Conservation (phyloP, 1,284 basidiomycete species). For the Sphagnurus paluster region DNA sequence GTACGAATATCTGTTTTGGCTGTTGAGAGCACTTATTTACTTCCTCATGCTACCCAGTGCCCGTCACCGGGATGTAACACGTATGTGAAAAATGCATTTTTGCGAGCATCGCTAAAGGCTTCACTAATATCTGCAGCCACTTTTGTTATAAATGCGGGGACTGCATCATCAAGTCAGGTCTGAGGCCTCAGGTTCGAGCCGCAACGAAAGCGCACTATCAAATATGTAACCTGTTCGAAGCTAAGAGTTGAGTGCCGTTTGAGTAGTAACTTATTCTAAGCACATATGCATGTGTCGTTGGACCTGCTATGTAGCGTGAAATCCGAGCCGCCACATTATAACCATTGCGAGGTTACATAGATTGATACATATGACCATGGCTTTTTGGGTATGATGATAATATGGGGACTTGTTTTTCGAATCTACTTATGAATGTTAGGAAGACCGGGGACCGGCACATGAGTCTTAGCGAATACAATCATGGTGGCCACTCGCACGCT, state of each 20-base stretch:
- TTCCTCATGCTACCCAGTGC: conserved; percentile 41
- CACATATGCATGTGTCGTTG: too few species aligned
- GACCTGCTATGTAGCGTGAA: too few species aligned
- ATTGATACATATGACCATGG: too few species aligned
- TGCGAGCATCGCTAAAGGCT: neutral
- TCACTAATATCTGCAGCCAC: conserved; percentile 36
- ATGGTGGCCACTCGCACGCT: neutral
- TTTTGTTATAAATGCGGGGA: conserved; percentile 62
- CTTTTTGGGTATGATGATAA: too few species aligned
- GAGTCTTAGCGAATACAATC: neutral
- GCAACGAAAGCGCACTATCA: conserved; percentile 47
- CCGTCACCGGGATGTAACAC: conserved; percentile 58
- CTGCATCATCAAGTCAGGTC: conserved; percentile 48
- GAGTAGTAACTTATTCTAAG: too few species aligned
- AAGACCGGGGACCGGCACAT: conserved; percentile 13
- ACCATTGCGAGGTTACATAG: too few species aligned
- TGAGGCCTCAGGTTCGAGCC: conserved; percentile 39
- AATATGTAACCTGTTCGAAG: conserved; percentile 43
- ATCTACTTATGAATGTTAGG: neutral
- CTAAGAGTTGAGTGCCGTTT: conserved; percentile 3
- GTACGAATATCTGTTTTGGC: conserved; percentile 32
- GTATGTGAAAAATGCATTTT: conserved; percentile 29
- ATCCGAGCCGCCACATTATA: too few species aligned
- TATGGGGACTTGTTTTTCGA: too few species aligned
- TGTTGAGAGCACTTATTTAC: neutral